These are phyloP conservation scores for Lentinula sp. DNA, from an alignment of 768 basidiomycete species.

Conservation along the genomic window DNA sequence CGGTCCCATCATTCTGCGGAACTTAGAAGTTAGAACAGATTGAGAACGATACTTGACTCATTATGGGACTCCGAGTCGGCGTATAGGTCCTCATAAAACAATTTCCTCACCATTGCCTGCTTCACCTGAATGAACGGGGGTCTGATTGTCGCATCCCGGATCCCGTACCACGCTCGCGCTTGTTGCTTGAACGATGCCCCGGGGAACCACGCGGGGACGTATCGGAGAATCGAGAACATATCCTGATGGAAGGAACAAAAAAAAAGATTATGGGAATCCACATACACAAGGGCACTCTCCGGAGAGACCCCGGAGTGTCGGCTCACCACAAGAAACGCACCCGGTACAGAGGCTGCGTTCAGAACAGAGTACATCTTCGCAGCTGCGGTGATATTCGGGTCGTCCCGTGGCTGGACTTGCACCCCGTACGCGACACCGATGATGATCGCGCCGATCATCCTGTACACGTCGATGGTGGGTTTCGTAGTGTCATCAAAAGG, in stretches of 20 bases:
- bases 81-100: no score
- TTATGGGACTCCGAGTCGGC: no score
- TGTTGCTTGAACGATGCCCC: conserved; percentile 3
- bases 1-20: background rate
- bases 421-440: conserved; percentile 44
- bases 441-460: conserved; percentile 33
- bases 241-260: background rate
- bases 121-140: background rate
- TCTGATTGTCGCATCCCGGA: background rate
- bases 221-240: background rate
- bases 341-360: conserved; percentile 29
- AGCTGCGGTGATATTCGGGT: conserved; percentile 37
- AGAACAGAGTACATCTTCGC: conserved; percentile 30
- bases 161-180: background rate
- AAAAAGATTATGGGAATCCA: no score
- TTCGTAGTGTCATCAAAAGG: no score
- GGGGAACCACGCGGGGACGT: conserved; percentile 1
- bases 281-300: background rate
- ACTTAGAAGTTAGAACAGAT: no score
- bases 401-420: conserved; percentile 28
- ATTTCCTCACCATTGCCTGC: background rate
- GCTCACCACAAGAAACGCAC: conserved; percentile 35
- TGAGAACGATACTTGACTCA: no score
- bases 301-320: no score
- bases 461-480: no score